Base-by-base conservation (phyloP, 108 stramenopile genomes). In the Heterococcus sp. region DNA sequence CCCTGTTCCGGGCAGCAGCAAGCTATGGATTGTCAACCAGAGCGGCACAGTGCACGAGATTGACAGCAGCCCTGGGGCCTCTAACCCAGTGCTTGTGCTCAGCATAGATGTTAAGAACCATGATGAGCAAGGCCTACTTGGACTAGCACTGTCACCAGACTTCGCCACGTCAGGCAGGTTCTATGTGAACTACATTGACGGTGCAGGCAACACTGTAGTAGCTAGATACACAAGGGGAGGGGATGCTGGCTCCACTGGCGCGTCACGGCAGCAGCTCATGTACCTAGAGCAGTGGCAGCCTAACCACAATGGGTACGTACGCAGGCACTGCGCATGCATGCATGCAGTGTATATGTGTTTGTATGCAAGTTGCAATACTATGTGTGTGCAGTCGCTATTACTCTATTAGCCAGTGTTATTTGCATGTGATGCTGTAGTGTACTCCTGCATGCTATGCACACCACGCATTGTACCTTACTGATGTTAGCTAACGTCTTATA, bases 111-210 rank as follows among this genome's bases (percentile, higher is more conserved):
- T 14, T 21, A 14, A 8, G 46, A 21, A 21, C 46, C 46, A 14
- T 8, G 46, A 21, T 14, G 46, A 58, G 46, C 8, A 14, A 64
- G 73, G 73, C 0, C 4, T 74, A 64, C 28, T 74, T 46, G 73
- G 73, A 26, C 46, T 74, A 14, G 73, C 73, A 3, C 65, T 74
- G 63, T 37, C 36, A 2, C 73, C 73, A 26, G 28, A 46, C 1
- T 74, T 74, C 37, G 14, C 73, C 2, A 38, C 36, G 29, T 65
- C 58, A 0, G 73, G 73, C 21, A 46, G 35, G 36, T 74, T 74
- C 46, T 74, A 74, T 64, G 73, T 74, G 35, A 63, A 46, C 73
- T 74, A 74, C 58, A 64, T 26, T 0, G 46, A 58, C 46, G 21
- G 14, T 8, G 46, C 14, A 21, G 14, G 46, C 46, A 58, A 58